Evolutionary conservation across 306 rosid genomes (phyloP), one percentile per base, ranked within the genome.

Genomic region (Lathyrus sativus): DNA sequence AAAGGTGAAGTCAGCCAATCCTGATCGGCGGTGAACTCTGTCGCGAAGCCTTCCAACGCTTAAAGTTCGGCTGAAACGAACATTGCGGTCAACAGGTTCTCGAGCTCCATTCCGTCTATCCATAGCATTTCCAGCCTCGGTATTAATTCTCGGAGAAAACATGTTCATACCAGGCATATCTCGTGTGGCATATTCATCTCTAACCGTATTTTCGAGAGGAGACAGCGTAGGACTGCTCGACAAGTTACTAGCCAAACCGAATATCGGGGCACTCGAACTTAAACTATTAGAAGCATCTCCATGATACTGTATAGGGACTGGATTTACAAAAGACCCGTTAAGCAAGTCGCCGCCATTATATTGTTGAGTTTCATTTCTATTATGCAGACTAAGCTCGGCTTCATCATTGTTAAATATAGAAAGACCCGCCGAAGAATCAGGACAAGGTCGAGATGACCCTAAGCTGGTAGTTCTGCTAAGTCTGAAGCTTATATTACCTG

Each of bases 1-100:
- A 65, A 88, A 75, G 7, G 91, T 70, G 58, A 87, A 76, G 80
- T 91, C 97, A 22, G 96, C 81, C 65, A 95, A 37, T 6, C 95
- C 76, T 81, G 99, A 85, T 81, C 89, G 85, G 41, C 95, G 95
- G 62, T 91, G 99, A 68, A 95, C 97, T 72, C 97, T 95, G 73
- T 95, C 97, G 19, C 97, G 96, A 76, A 95, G 99, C 80, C 99
- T 91, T 76, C 99, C 99, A 73, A 95, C 99, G 72, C 99, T 95
- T 33, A 95, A 76, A 33, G 99, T 95, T 65, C 99, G 83, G 79
- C 97, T 95, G 77, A 90, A 95, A 66, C 85, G 95, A 74, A 91
- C 95, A 83, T 90, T 95, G 31, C 86, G 85, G 7, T 95, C 97
- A 63, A 81, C 87, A 50, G 97, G 99, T 78, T 95, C 97, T 64